phyloP scores from a whole-genome alignment of 1,139 yeast species.

The Taphrina pruni region DNA sequence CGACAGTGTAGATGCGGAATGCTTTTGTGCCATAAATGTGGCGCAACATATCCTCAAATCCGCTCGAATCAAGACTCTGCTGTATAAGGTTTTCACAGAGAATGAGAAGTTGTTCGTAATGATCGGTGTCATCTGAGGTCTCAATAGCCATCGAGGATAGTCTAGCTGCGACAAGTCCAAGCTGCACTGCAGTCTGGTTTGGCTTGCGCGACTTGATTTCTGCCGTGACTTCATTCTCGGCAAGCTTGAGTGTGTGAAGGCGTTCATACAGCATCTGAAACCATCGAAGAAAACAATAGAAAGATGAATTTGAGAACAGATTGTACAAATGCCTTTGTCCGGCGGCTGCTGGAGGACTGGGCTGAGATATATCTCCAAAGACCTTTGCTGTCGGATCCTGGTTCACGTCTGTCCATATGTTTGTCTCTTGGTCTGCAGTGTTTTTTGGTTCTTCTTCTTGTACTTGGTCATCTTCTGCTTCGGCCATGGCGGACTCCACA shows the following conservation, averaged over 20 bases:
- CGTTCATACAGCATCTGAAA: conserved; percentile 82
- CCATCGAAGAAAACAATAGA: conserved; percentile 88
- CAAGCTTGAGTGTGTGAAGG: conserved; percentile 72
- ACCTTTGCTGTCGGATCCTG: conserved; percentile 45
- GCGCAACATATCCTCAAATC: conserved; percentile 93
- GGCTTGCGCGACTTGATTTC: conserved; percentile 63
- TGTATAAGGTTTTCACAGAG: conserved; percentile 80
- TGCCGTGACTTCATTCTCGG: conserved; percentile 68
- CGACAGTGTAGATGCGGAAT: conserved; percentile 87
- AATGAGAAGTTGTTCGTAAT: conserved; percentile 71
- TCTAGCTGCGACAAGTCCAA: conserved; percentile 59
- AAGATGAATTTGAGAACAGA: conserved; percentile 86
- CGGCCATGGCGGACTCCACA: conserved; percentile 48
- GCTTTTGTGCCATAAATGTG: conserved; percentile 95
- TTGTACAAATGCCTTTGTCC: conserved; percentile 61
- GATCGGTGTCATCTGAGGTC: conserved; percentile 31
- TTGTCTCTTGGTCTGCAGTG: conserved; percentile 61
- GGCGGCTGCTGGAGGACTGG: conserved; percentile 41
- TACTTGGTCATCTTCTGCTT: conserved; percentile 60
- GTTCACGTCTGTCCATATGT: conserved; percentile 62
- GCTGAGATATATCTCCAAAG: conserved; percentile 42
- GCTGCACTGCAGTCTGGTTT: conserved; percentile 86
- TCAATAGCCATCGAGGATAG: conserved; percentile 65
- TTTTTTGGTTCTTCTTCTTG: conserved; percentile 54
- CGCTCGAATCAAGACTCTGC: conserved; percentile 90